phyloP scores from a whole-genome alignment of 371 early-diverging fungal species.

The Zychaea mexicana region DNA sequence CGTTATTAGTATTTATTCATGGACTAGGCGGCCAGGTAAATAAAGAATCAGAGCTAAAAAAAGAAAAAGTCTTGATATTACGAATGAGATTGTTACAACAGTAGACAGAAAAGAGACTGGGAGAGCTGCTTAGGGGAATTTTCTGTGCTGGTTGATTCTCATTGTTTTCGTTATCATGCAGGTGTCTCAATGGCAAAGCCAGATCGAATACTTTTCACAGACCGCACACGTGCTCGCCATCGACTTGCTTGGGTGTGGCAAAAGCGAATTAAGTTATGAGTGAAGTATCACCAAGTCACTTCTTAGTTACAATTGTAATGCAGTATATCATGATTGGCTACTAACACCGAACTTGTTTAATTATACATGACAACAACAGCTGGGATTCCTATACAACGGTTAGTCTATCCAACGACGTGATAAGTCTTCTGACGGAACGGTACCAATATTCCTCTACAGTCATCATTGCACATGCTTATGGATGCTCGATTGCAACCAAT shows the following conservation, averaged over 20 bases:
- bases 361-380: not conserved
- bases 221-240: conserved; percentile 70
- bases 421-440: conserved; percentile 49
- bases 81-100: too few relatives aligned
- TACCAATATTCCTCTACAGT: conserved; percentile 64
- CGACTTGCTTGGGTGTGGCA: conserved; percentile 71
- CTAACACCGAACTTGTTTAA: too few relatives aligned
- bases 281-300: not conserved
- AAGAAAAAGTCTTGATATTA: not conserved
- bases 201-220: conserved; percentile 68
- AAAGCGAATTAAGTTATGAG: conserved; percentile 50
- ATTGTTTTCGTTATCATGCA: too few relatives aligned
- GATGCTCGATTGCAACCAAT: conserved; percentile 62
- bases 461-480: conserved; percentile 73
- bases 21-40: conserved; percentile 75
- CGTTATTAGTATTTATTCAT: conserved; percentile 71
- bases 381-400: conserved; percentile 60
- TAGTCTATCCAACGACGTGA: conserved; percentile 58
- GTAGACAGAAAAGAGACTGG: too few relatives aligned
- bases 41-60: too few relatives aligned
- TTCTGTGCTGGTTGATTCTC: too few relatives aligned
- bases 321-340: too few relatives aligned
- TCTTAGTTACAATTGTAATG: too few relatives aligned
- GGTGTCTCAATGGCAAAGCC: conserved; percentile 69
- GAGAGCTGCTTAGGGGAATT: not conserved